Evolutionary conservation across 768 basidiomycete species (phyloP), one percentile per base, ranked within the genome.

Genomic region (Boletus patriciae): DNA sequence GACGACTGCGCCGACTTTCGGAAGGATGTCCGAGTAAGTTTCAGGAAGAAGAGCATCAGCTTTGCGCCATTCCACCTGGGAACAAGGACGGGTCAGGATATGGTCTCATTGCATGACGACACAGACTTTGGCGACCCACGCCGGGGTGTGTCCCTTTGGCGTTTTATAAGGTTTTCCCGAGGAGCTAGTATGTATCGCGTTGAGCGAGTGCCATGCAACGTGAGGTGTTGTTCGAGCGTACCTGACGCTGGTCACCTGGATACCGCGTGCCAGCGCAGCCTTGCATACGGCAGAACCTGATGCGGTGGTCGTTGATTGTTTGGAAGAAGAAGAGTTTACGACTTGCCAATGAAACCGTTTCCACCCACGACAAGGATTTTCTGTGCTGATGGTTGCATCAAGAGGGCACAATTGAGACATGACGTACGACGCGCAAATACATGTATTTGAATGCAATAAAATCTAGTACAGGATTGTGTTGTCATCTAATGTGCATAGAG

Each of bases 311-410:
- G 57, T n/a, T 56, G 25, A 36, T 29, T 33, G 55, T 34, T 16
- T 18, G 19, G 58, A 27, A 27, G 9, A 21, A 27, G 23, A 50
- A 56, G 25, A 27, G 21, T 36, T 16, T 0, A 21, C n/a, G 12
- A 57, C 75, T 58, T 61, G 90, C 95, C 96, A 66, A 99, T 85
- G 77, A 97, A 98, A 6, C 97, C 97, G 76, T 97, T 97, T 44
- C 97, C 97, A n/a, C 97, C 97, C 2, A 98, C 83, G 41, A 99
- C 93, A n/a, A 98, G 84, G 37, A 98, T 80, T 66, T 79, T 88
- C 52, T 77, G 81, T 50, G 78, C 54, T 23, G 78, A n/a, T 40
- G 60, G 52, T 52, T 52, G n/a, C 68, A 70, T 70, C 15, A 6
- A 33, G 40, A 58, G 23, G 3, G 15, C 0, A 21, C 3, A n/a